phyloP scores from a whole-genome alignment of 2,329 filamentous ascomycete species.

The Alternaria gaisen region DNA sequence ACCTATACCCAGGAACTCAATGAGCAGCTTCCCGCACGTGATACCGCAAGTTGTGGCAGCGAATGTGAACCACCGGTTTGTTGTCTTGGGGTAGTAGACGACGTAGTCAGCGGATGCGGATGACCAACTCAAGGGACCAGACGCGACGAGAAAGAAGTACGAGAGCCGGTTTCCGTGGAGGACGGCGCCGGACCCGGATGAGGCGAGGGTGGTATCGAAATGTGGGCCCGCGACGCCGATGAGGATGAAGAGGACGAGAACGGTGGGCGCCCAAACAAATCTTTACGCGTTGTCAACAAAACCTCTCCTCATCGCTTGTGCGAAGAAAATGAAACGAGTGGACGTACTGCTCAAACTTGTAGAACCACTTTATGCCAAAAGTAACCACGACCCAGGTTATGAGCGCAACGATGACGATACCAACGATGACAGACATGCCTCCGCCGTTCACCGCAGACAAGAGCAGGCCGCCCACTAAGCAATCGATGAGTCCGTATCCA shows the following conservation, averaged over 20 bases:
- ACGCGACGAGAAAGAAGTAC: constrained; percentile 73
- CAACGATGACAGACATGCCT: constrained; percentile 65
- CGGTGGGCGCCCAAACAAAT: constrained; percentile 35
- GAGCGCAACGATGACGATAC: constrained; percentile 64
- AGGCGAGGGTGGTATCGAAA: constrained; percentile 58
- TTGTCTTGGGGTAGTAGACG: constrained; percentile 67
- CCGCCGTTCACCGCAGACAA: constrained; percentile 66
- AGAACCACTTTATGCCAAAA: constrained; percentile 39
- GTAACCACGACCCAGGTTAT: constrained; percentile 35
- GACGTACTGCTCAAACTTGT: constrained; percentile 32
- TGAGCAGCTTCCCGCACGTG: constrained; percentile 64
- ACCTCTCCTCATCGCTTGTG: too few species aligned
- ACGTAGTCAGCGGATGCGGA: constrained; percentile 71
- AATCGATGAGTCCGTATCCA: constrained; percentile 66
- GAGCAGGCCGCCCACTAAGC: constrained; percentile 68
- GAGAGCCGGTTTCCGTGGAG: constrained; percentile 66
- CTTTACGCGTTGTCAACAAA: not conserved
- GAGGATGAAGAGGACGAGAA: constrained; percentile 37
- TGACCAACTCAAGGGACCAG: constrained; percentile 68
- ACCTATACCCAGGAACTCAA: constrained; percentile 68
- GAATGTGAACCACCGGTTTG: constrained; percentile 58
- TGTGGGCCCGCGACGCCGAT: constrained; percentile 48
- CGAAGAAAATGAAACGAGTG: too few species aligned
- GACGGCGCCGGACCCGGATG: constrained; percentile 56
- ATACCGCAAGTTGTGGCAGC: constrained; percentile 64